phyloP scores from a whole-genome alignment of 2,329 filamentous ascomycete genomes.

The Lasiodiplodia theobromae region DNA sequence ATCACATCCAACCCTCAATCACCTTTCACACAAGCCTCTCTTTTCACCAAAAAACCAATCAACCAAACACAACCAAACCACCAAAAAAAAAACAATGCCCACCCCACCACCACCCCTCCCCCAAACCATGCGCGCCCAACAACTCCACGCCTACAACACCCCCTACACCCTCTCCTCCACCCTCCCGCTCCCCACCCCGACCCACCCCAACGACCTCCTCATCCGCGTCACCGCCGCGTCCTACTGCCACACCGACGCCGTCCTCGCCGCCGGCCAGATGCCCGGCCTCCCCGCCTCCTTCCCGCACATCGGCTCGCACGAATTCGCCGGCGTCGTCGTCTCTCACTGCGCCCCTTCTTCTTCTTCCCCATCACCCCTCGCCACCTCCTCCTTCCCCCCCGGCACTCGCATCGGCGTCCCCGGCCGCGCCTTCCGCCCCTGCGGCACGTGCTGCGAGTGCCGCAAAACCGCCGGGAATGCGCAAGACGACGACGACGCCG shows the following conservation, averaged over 20 bases:
- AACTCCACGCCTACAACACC: slow-evolving; percentile 51
- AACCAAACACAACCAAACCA: not conserved
- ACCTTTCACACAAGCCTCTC: not conserved
- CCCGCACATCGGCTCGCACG: slow-evolving; percentile 55
- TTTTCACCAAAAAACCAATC: not conserved
- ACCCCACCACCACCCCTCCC: slow-evolving; percentile 20
- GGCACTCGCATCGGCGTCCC: slow-evolving; percentile 48
- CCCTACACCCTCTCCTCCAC: slow-evolving; percentile 49
- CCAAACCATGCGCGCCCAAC: slow-evolving; percentile 50
- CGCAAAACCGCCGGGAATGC: slow-evolving; percentile 36
- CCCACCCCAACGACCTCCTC: slow-evolving; percentile 50
- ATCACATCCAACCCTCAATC: not conserved
- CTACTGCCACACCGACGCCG: slow-evolving; percentile 56
- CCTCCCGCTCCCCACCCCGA: slow-evolving; percentile 41
- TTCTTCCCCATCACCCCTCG: slow-evolving; percentile 35
- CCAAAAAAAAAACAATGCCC: slow-evolving; percentile 29
- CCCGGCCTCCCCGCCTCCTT: slow-evolving; percentile 45
- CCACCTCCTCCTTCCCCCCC: slow-evolving; percentile 35
- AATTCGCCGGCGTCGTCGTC: slow-evolving; percentile 56
- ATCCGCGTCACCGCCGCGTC: slow-evolving; percentile 56
- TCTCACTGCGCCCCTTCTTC: slow-evolving; percentile 35
- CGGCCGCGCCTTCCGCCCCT: slow-evolving; percentile 51
- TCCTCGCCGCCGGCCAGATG: slow-evolving; percentile 47
- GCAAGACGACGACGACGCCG: slow-evolving; percentile 44
- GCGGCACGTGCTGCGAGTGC: slow-evolving; percentile 53